These are phyloP conservation scores for Earliella scabrosa DNA, from an alignment of 1,284 basidiomycete genomes.

Conservation along the genomic window DNA sequence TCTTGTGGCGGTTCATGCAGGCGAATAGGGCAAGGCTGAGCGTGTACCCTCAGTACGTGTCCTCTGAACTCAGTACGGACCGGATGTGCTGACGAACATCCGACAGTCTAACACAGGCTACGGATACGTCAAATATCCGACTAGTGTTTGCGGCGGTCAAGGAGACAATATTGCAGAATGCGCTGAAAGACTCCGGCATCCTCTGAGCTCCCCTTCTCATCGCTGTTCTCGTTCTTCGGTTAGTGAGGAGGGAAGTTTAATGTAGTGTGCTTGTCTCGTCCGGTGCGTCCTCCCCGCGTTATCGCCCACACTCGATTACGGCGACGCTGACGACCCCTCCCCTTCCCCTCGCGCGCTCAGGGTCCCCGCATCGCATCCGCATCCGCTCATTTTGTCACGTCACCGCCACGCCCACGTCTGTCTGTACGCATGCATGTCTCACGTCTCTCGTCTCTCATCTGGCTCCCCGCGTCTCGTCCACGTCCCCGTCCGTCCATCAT, in stretches of 20 bases:
- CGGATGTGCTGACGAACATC: constrained; percentile 4
- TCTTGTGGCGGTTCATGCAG: constrained; percentile 97
- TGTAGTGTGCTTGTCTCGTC: constrained; percentile 12
- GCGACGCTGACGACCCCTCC: background rate
- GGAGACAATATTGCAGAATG: constrained; percentile 95
- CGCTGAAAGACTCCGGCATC: constrained; percentile 83
- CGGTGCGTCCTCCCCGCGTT: constrained; percentile 5
- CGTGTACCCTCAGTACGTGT: constrained; percentile 89
- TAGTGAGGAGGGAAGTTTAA: constrained; percentile 2
- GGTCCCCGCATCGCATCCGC: constrained; percentile 13
- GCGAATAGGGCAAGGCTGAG: constrained; percentile 88
- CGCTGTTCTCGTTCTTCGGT: background rate
- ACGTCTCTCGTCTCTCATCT: constrained; percentile 12
- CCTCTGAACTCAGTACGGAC: background rate
- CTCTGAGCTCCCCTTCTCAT: constrained; percentile 41
- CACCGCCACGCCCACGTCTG: constrained; percentile 1
- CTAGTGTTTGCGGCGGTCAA: constrained; percentile 97
- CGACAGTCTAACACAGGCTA: constrained; percentile 76
- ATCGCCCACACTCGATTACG: too few species aligned
- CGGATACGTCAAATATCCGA: constrained; percentile 82
- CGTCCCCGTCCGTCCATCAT: constrained; percentile 16
- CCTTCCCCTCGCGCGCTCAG: background rate
- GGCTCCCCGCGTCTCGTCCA: background rate
- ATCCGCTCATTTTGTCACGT: constrained; percentile 15
- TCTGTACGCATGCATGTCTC: constrained; percentile 9